Evolutionary conservation across 352 stramenopile species (phyloP).

Genomic region (Phytophthora crassamura): DNA sequence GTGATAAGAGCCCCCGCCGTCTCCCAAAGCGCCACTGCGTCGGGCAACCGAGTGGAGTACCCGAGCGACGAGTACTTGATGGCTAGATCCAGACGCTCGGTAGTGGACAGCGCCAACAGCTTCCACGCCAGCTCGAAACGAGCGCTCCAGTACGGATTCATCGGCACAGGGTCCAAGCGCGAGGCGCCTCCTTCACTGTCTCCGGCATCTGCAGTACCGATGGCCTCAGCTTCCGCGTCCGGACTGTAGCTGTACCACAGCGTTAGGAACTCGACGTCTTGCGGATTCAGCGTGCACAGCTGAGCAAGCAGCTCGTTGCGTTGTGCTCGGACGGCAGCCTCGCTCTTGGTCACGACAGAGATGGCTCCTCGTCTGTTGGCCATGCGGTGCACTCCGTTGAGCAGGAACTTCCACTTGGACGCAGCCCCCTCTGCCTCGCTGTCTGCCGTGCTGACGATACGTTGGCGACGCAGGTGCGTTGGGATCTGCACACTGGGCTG

Average conservation of each 20-base stretch:
- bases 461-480: conserved; percentile 30
- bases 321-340: conserved; percentile 38
- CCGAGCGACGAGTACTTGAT: conserved; percentile 80
- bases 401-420: conserved; percentile 55
- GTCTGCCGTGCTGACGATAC: conserved; percentile 21
- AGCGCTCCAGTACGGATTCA: conserved; percentile 62
- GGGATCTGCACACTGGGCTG: conserved; percentile 58
- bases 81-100: conserved; percentile 69
- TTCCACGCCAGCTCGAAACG: conserved; percentile 78
- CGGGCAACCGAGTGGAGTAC: conserved; percentile 56
- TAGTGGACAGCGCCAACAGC: conserved; percentile 64
- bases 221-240: conserved; percentile 40
- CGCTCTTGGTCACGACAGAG: conserved; percentile 52
- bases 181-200: conserved; percentile 16
- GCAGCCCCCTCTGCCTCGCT: conserved; percentile 15
- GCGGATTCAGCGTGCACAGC: conserved; percentile 54
- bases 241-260: conserved; percentile 65
- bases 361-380: conserved; percentile 53
- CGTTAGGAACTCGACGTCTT: conserved; percentile 71
- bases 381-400: conserved; percentile 49
- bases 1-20: conserved; percentile 51
- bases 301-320: conserved; percentile 55
- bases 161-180: conserved; percentile 66
- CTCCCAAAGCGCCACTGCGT: conserved; percentile 76
- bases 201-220: conserved; percentile 12